Conservation (phyloP, 768 basidiomycete species). For the Astraeus odoratus region DNA sequence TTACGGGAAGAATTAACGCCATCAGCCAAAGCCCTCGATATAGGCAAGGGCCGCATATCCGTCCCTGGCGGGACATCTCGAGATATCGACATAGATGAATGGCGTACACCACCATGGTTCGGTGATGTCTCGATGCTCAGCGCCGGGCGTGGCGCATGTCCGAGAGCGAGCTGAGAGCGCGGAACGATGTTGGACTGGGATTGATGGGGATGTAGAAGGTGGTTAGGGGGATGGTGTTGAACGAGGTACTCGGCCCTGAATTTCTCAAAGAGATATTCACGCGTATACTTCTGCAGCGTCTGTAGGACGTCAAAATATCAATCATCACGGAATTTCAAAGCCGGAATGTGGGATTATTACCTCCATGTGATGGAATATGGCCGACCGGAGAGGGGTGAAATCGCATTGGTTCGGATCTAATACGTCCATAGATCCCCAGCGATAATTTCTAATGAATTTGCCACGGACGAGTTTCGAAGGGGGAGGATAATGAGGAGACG, state of each 20-base stretch:
- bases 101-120: constrained; percentile 37
- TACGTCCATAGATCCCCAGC: constrained; percentile 82
- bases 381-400: constrained; percentile 67
- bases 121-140: constrained; percentile 58
- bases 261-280: constrained; percentile 76
- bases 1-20: constrained; percentile 17
- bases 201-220: constrained; percentile 38
- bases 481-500: constrained; percentile 39
- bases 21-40: constrained; percentile 36
- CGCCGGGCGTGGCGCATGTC: constrained; percentile 45
- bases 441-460: constrained; percentile 65
- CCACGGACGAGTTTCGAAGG: constrained; percentile 45
- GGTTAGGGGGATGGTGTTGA: constrained; percentile 45
- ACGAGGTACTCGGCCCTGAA: constrained; percentile 55
- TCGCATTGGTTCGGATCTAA: constrained; percentile 76
- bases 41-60: constrained; percentile 38
- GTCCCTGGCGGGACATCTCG: constrained; percentile 40
- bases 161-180: constrained; percentile 22
- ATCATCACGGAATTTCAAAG: constrained; percentile 9
- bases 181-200: constrained; percentile 32
- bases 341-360: constrained; percentile 37
- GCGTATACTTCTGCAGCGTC: constrained; percentile 82
- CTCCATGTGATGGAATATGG: constrained; percentile 86
- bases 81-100: constrained; percentile 38
- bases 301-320: constrained; percentile 28